Base-by-base conservation (phyloP, 441 rosid genomes). In the Sinapis alba region DNA sequence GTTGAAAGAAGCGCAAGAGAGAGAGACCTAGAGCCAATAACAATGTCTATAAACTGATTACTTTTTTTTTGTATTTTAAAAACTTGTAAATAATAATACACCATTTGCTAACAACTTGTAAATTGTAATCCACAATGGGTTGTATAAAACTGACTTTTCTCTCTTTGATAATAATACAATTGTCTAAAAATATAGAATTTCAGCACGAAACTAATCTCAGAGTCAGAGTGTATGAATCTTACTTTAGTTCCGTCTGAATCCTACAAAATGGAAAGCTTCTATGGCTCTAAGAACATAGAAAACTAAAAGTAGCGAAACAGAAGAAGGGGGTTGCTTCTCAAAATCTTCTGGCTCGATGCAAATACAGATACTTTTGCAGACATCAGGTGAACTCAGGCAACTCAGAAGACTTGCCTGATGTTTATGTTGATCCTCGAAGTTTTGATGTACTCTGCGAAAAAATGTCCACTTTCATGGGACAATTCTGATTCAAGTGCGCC, bases 341-440 rank as follows among this genome's bases (percentile, higher is more conserved):
- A 18, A 47, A 47, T 15, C 53, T 2, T 47, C 21, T 45, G 10
- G 72, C 62, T 69, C 18, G 9, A 76, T 62, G 59, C 41, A 56
- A 20, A 34, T 50, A 61, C 73, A 34, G 8, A 60, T 47, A 12
- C 43, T 50, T 6, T 9, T 7, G 6, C 20, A 7, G 38, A 13
- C 20, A 36, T 7, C 36, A 51, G 28, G 43, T 34, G 56, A 19
- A 50, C 26, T 41, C 60, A 28, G 62, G 36, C 62, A 47, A 62
- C 77, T 85, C 78, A 92, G 69, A 83, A 87, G 38, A 92, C 97
- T 82, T 91, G 95, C 84, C 97, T 87, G 64, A 89, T 94, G 71
- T 92, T 94, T 69, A 95, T 86, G 82, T 95, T 91, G 83, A 91
- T 87, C 80, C 99, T 92, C 21, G 93, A 92, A 65, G 84, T 84